phyloP scores from a whole-genome alignment of 225 moss, liverwort and hornwort genomes.

The Anthoceros angustus region DNA sequence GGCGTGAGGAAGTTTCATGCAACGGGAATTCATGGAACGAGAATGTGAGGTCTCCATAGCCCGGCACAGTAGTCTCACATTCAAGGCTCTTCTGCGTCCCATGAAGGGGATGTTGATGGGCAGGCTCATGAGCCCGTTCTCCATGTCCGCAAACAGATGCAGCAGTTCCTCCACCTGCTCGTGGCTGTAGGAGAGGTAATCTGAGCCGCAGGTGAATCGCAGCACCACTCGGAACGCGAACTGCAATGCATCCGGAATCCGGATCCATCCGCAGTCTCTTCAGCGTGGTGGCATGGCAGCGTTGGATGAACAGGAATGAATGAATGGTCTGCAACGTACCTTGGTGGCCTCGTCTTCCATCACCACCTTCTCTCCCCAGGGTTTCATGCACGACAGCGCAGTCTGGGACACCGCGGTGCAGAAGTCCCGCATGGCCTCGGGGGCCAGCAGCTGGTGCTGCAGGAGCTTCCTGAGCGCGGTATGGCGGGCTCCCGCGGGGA shows the following conservation, averaged over 20 bases:
- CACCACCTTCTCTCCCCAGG: neutral
- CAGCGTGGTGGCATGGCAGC: neutral
- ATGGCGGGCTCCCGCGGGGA: neutral
- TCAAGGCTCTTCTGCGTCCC: neutral
- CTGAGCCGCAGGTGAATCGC: conserved; percentile 1
- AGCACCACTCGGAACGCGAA: neutral
- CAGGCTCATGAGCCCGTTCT: conserved; percentile 4
- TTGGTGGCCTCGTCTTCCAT: neutral
- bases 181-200: neutral
- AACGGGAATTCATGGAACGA: too few relatives aligned
- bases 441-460: conserved; percentile 4
- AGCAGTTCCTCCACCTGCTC: neutral
- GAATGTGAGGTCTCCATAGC: too few relatives aligned
- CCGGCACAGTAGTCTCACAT: neutral
- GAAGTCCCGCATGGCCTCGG: neutral
- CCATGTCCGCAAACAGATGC: conserved; percentile 2
- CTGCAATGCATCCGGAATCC: neutral
- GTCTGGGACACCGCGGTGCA: conserved; percentile 1
- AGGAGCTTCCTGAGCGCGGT: conserved; percentile 1
- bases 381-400: neutral
- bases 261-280: too few relatives aligned
- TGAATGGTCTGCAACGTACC: neutral
- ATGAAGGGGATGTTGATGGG: neutral
- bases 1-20: neutral
- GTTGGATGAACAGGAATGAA: neutral